Evolutionary conservation across 1,284 basidiomycete species (phyloP), one percentile per base, ranked within the genome.

Genomic region (Chalciporus sp.): DNA sequence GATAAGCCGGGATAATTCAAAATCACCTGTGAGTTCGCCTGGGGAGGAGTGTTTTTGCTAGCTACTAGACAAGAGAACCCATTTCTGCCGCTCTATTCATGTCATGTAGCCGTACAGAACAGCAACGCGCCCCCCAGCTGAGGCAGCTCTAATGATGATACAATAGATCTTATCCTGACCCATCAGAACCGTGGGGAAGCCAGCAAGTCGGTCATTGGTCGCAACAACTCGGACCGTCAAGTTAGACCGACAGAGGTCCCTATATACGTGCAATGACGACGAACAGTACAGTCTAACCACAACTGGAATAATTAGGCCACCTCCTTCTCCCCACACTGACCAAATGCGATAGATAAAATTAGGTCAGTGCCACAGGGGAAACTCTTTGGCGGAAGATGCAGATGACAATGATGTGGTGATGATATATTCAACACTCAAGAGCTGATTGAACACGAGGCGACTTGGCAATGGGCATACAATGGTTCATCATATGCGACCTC

Each of bases 361-460:
- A 51, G 45, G 55, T 35, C 31, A 33, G 6, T 33, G 31, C 14
- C 31, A 5, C 12, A n/a, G 7, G 33, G 7, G 23, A 14, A 12
- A 14, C 14, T 16, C 16, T 35, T 16, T 29, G 33, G 33, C 16
- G 33, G 33, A 35, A 16, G 31, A 14, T 14, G 12, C 1, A 12
- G 4, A 33, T 33, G 31, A 33, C n/a, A n/a, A n/a, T n/a, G n/a
- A n/a, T n/a, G n/a, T 33, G 10, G 11, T n/a, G 16, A 16, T 35
- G 33, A 35, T 35, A 35, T 35, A 33, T 33, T 29, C 33, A 35
- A 35, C 16, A 35, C 33, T 39, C 11, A 17, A 19, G 29, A 37
- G 50, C 55, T 48, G 20, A 35, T 27, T 49, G 49, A 47, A 62
- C 68, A 68, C 61, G 68, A 67, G 66, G 61, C 46, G 35, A 42